Evolutionary conservation across 164 flowering plant species (phyloP), one percentile per base, ranked within the genome.

Genomic region (Paratinospora sagittata): DNA sequence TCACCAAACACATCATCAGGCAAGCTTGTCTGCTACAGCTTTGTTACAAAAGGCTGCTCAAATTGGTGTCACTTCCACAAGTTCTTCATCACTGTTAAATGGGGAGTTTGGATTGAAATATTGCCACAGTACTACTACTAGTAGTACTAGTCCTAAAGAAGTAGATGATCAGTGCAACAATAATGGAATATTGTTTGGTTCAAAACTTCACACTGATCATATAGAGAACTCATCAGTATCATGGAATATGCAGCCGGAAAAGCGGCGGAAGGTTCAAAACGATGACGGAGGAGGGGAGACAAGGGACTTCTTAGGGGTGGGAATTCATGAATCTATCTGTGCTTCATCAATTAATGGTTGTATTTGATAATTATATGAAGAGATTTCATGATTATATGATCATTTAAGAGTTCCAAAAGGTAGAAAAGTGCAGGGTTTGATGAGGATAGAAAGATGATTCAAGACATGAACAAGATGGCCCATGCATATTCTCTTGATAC

Each of bases 221-320:
- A 61, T 77, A 21, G 85, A 85, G 66, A 76, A 60, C 73, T 70
- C 84, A 77, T 52, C 80, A 76, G 49, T 41, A n/a, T n/a, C n/a
- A n/a, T n/a, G 73, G 12, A 77, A 77, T 47, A 81, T 79, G 77
- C 73, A 80, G 69, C 84, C 86, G 0, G 47, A 82, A 3, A 84
- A 86, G 74, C 83, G 87, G 52, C 80, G 76, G 7, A 77, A 75
- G 21, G 43, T 63, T 3, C 84, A 75, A 66, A 76, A 62, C 57
- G 81, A 84, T 34, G 75, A 70, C 17, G 67, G 19, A 52, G 58
- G 84, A 63, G 97, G 88, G 57, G 81, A 89, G 74, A 93, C 98
- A 16, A 84, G 98, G 78, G 98, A 93, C 73, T 93, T 93, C 76
- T 78, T 93, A 60, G 98, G 98, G 27, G 97, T 90, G 73, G 93